Base-by-base conservation (phyloP, 2,329 filamentous ascomycete genomes). In the Aspergillus hortae region DNA sequence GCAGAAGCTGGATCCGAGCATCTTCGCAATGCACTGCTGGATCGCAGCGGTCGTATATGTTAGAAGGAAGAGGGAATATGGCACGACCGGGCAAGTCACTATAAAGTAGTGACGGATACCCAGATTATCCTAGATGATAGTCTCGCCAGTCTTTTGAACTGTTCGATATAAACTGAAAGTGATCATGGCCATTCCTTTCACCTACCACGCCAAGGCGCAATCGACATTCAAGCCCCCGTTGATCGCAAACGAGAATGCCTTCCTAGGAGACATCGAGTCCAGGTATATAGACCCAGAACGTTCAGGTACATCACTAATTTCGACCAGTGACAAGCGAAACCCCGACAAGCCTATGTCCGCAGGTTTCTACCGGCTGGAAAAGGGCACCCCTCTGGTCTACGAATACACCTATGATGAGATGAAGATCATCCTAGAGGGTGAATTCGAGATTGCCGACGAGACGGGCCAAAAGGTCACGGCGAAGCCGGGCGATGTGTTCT, bases 321-420 rank as follows among this genome's bases (percentile, higher is more conserved):
- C 7, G 9, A 25, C 12, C 33, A 83, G 79, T 51, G 77, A 83
- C 50, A 75, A 80, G 44, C 73, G 76, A 51, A 77, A 82, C 66
- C 68, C 80, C 12, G 77, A 80, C 10, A 81, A 80, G 61, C 85
- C 85, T 53, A 80, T 88, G 54, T 81, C 80, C 0, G 75, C 76
- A 6, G 86, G 86, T 19, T 80, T 89, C 65, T 88, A 87, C 74
- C 79, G 85, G 11, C 75, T 88, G 10, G 83, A 87, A 61, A 85
- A 86, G 59, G 85, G 85, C 60, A 83, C 83, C 3, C 82, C 84
- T 1, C 77, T 89, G 15, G 82, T 84, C 7, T 88, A 88, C 73
- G 82, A 79, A 30, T 88, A 88, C 70, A 83, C 77, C 38, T 88
- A 88, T 69, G 80, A 88, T 63, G 86, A 88, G 74, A 86, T 87